Conservation (phyloP, 2,329 filamentous ascomycete species). For the Byssochlamys sp. region DNA sequence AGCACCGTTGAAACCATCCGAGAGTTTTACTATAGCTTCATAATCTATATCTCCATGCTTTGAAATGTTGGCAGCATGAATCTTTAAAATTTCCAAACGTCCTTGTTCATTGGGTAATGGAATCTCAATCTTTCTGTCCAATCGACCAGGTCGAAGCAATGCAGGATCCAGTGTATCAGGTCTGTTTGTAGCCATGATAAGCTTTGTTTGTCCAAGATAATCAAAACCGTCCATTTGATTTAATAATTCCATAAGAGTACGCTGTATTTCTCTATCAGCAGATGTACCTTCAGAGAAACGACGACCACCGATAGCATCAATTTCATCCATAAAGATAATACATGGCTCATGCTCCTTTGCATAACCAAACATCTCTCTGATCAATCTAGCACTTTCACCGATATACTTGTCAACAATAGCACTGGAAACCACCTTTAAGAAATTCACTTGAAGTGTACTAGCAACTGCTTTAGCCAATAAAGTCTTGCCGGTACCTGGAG, state of each 20-base stretch:
- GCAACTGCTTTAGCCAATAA: conserved; percentile 87
- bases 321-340: conserved; percentile 99
- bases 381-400: conserved; percentile 90
- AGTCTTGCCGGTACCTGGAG: conserved; percentile 94
- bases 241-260: conserved; percentile 94
- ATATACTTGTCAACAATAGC: conserved; percentile 99
- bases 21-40: conserved; percentile 99
- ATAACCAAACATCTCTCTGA: conserved; percentile 99
- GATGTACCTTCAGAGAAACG: conserved; percentile 95
- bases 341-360: conserved; percentile 98
- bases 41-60: conserved; percentile 95
- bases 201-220: conserved; percentile 98
- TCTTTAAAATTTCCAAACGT: conserved; percentile 93
- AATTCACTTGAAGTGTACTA: conserved; percentile 94
- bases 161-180: conserved; percentile 93
- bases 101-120: conserved; percentile 96
- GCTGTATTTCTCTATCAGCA: conserved; percentile 94
- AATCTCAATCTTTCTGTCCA: conserved; percentile 94
- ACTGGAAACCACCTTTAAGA: conserved; percentile 95
- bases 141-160: conserved; percentile 65
- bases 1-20: conserved; percentile 91
- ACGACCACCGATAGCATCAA: conserved; percentile 93
- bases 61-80: conserved; percentile 76
- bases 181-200: conserved; percentile 98
- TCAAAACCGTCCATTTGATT: conserved; percentile 99